Evolutionary conservation across 2,329 filamentous ascomycete species (phyloP).

Genomic region (Bipolaris cookei): DNA sequence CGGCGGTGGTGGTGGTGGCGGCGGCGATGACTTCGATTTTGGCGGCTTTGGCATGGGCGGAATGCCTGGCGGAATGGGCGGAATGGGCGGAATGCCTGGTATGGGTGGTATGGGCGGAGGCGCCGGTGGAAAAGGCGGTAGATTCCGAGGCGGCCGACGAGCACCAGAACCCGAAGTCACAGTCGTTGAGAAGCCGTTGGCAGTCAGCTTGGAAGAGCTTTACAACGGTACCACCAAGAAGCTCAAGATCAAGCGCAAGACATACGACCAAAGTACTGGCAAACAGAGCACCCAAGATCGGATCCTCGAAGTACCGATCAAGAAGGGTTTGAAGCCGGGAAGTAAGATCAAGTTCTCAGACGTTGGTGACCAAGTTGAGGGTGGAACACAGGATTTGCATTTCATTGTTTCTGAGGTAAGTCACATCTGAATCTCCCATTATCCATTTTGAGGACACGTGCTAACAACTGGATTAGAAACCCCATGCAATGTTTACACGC

Average conservation of each 20-base stretch:
- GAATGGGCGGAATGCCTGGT: constrained; percentile 44
- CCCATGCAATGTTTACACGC: constrained; percentile 81
- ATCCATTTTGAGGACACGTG: neutral
- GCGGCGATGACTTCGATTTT: constrained; percentile 60
- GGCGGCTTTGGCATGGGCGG: constrained; percentile 51
- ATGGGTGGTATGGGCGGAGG: constrained; percentile 56
- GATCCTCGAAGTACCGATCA: constrained; percentile 93
- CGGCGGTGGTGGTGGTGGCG: constrained; percentile 55
- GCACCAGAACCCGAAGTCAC: constrained; percentile 80
- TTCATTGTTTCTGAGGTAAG: constrained; percentile 93
- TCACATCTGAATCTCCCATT: constrained; percentile 11
- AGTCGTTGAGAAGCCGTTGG: constrained; percentile 83
- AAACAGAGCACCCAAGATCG: constrained; percentile 88
- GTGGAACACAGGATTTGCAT: constrained; percentile 92
- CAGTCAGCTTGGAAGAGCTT: constrained; percentile 84
- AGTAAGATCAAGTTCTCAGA: constrained; percentile 98
- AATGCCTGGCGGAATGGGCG: constrained; percentile 38
- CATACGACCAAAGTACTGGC: constrained; percentile 78
- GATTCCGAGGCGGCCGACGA: constrained; percentile 51
- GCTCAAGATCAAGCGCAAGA: constrained; percentile 97
- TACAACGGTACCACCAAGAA: constrained; percentile 90
- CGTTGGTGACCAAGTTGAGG: constrained; percentile 97
- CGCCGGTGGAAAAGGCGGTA: constrained; percentile 44
- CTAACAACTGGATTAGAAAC: constrained; percentile 67
- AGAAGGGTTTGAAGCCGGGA: constrained; percentile 92